Conservation (phyloP, 805 yeast genomes). For the Hanseniaspora thailandica region DNA sequence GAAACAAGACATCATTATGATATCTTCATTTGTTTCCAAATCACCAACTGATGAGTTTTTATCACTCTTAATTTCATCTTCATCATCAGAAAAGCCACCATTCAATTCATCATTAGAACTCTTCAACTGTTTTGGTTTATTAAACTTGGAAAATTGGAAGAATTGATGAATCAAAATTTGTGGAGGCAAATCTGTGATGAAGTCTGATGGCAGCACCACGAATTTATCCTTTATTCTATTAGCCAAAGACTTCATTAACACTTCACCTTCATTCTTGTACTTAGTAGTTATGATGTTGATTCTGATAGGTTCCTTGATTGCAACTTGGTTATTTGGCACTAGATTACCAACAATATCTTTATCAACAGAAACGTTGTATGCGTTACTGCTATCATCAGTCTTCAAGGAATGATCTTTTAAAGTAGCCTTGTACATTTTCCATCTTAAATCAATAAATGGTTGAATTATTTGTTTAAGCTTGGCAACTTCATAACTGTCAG, state of each 20-base stretch:
- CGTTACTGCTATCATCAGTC: constrained; percentile 21
- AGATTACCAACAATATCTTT: constrained; percentile 13
- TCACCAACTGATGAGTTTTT: not conserved
- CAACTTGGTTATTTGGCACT: constrained; percentile 16
- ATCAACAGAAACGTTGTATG: not conserved
- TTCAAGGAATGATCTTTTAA: constrained; percentile 10
- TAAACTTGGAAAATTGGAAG: constrained; percentile 48
- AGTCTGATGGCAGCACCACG: constrained; percentile 87
- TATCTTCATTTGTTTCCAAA: constrained; percentile 1
- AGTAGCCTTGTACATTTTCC: constrained; percentile 17
- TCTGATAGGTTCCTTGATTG: constrained; percentile 27
- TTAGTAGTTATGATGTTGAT: constrained; percentile 36
- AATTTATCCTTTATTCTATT: constrained; percentile 39
- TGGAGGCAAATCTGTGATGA: constrained; percentile 84
- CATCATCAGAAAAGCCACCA: not conserved
- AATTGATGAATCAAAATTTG: constrained; percentile 75
- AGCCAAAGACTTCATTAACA: constrained; percentile 39
- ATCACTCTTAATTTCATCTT: constrained; percentile 1
- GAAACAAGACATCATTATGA: constrained; percentile 15
- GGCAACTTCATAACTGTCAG: constrained; percentile 16
- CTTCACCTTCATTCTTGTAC: constrained; percentile 50
- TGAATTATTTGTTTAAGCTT: constrained; percentile 39
- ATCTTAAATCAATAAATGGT: constrained; percentile 35
- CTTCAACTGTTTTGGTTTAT: constrained; percentile 43
- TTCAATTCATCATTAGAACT: not conserved